phyloP scores from a whole-genome alignment of 495 filamentous ascomycete species.

The Talaromyces trachyspermus region DNA sequence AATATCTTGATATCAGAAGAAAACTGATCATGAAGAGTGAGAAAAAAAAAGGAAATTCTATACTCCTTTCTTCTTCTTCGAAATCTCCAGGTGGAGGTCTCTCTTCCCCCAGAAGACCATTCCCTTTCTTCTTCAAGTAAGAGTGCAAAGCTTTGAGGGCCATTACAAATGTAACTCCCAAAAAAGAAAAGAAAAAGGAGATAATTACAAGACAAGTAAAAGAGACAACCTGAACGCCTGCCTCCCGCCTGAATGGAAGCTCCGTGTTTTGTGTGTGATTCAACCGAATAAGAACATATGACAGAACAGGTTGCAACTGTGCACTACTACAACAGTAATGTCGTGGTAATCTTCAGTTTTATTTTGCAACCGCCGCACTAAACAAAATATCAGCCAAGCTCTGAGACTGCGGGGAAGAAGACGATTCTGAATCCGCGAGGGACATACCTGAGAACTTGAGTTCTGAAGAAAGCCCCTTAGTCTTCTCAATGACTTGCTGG shows the following conservation, averaged over 20 bases:
- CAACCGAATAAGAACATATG: not conserved
- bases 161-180: not conserved
- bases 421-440: too few species aligned
- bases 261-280: conserved; percentile 2
- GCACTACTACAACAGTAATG: too few species aligned
- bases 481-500: conserved; percentile 96
- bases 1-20: not conserved
- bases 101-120: too few species aligned
- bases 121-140: not conserved
- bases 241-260: conserved; percentile 34
- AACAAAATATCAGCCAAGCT: conserved; percentile 5
- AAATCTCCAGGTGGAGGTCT: not conserved
- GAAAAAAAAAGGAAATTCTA: not conserved
- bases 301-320: not conserved
- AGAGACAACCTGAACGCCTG: conserved; percentile 44
- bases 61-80: not conserved
- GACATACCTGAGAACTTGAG: conserved; percentile 58
- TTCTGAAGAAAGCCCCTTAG: conserved; percentile 92
- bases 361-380: conserved; percentile 45
- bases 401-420: not conserved
- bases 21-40: not conserved
- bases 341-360: conserved; percentile 32
- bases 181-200: conserved; percentile 12
- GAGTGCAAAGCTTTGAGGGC: too few species aligned
- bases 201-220: conserved; percentile 28